These are phyloP conservation scores for Penicillium sp. DNA, from an alignment of 2,329 filamentous ascomycete genomes.

Conservation along the genomic window DNA sequence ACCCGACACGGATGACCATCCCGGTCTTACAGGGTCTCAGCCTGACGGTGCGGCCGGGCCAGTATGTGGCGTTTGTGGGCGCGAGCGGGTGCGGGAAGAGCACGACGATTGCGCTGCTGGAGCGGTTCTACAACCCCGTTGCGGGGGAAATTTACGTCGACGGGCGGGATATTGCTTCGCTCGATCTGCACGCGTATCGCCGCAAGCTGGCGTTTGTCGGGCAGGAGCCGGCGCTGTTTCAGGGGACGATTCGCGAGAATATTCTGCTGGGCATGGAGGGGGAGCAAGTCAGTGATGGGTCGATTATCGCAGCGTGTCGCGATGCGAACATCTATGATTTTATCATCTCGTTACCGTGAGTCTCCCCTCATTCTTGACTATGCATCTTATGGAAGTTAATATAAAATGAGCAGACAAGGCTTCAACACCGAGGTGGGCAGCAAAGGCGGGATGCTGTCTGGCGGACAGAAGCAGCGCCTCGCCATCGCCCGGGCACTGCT, in stretches of 20 bases:
- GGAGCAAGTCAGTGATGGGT: slow-evolving; percentile 20
- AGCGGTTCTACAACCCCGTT: slow-evolving; percentile 69
- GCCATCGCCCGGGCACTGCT: slow-evolving; percentile 43
- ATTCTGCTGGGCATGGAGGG: slow-evolving; percentile 59
- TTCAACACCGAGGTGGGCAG: slow-evolving; percentile 31
- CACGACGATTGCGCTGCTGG: slow-evolving; percentile 64
- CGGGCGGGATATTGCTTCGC: slow-evolving; percentile 59
- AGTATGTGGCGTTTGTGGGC: slow-evolving; percentile 59
- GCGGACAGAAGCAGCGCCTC: slow-evolving; percentile 43
- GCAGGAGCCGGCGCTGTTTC: slow-evolving; percentile 73
- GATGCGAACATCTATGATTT: slow-evolving; percentile 37
- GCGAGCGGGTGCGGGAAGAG: slow-evolving; percentile 63
- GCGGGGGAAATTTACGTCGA: slow-evolving; percentile 68
- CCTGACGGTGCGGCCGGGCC: slow-evolving; percentile 47
- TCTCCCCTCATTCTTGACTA: background rate
- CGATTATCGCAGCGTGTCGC: slow-evolving; percentile 28
- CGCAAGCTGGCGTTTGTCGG: slow-evolving; percentile 69
- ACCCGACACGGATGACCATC: slow-evolving; percentile 26
- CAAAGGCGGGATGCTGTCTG: slow-evolving; percentile 34
- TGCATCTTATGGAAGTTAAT: background rate
- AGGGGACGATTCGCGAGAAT: slow-evolving; percentile 70
- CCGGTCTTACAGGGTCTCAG: slow-evolving; percentile 26
- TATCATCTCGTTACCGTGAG: slow-evolving; percentile 31
- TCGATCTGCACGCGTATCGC: slow-evolving; percentile 66
- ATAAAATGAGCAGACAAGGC: slow-evolving; percentile 22